Conservation (phyloP, 2,329 filamentous ascomycete genomes). For the Diaporthe citriasiana region DNA sequence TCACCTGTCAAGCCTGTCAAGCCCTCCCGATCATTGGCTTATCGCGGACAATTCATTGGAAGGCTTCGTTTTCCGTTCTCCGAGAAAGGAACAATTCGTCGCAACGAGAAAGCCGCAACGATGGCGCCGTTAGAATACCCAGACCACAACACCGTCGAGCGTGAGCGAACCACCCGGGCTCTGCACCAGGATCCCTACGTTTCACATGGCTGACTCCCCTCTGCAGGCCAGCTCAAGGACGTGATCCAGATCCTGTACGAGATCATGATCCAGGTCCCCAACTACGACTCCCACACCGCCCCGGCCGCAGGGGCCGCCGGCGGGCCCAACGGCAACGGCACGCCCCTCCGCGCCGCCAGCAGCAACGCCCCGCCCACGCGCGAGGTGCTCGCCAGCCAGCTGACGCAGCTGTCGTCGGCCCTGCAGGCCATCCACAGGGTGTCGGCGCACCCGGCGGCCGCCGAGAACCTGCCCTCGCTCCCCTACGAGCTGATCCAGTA, state of each 20-base stretch:
- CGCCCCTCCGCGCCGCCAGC: slow-evolving; percentile 61
- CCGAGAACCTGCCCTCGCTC: slow-evolving; percentile 61
- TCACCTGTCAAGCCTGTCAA: background rate
- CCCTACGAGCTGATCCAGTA: slow-evolving; percentile 76
- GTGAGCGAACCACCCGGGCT: slow-evolving; percentile 37
- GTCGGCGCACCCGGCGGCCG: slow-evolving; percentile 53
- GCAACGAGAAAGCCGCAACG: slow-evolving; percentile 8
- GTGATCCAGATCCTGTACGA: slow-evolving; percentile 75
- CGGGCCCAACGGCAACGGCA: slow-evolving; percentile 63
- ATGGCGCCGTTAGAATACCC: slow-evolving; percentile 49
- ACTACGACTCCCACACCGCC: slow-evolving; percentile 67
- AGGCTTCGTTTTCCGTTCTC: background rate
- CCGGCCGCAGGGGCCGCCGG: slow-evolving; percentile 46
- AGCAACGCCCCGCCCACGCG: slow-evolving; percentile 62
- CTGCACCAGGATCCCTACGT: background rate
- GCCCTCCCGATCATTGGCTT: too few relatives aligned
- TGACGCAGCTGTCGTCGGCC: slow-evolving; percentile 58
- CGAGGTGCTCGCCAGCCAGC: slow-evolving; percentile 69
- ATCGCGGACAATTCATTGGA: background rate
- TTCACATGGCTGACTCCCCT: background rate
- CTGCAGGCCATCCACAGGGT: slow-evolving; percentile 58
- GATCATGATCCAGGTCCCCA: slow-evolving; percentile 73
- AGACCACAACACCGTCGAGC: slow-evolving; percentile 47
- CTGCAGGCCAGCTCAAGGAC: slow-evolving; percentile 70
- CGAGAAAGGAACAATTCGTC: background rate